phyloP scores from a whole-genome alignment of 1,139 yeast species.

The Diutina rugosa region DNA sequence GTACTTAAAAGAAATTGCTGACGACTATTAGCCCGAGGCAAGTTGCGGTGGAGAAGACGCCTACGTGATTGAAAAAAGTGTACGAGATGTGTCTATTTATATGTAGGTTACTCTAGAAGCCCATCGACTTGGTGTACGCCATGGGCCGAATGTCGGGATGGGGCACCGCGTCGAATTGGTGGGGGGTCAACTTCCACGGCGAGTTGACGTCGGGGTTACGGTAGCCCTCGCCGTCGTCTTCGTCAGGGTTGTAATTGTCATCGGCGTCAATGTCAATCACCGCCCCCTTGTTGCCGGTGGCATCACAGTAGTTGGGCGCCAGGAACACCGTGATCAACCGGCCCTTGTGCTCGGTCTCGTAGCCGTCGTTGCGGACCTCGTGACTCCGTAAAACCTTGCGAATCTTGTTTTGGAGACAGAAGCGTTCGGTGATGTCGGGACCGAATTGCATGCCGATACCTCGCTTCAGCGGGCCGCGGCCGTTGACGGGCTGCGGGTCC shows the following conservation, averaged over 20 bases:
- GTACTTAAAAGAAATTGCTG: too few species aligned
- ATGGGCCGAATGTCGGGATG: conserved; percentile 92
- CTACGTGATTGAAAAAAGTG: too few species aligned
- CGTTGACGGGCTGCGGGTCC: conserved; percentile 74
- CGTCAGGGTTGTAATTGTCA: conserved; percentile 14
- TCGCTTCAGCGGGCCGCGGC: conserved; percentile 81
- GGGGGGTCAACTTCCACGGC: conserved; percentile 38
- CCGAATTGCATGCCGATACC: conserved; percentile 97
- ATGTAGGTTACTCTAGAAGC: conserved; percentile 14
- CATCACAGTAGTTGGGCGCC: conserved; percentile 96
- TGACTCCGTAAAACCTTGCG: conserved; percentile 85
- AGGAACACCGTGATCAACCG: conserved; percentile 82
- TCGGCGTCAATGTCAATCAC: conserved; percentile 50
- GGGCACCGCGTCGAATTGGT: conserved; percentile 65
- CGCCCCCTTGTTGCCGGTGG: conserved; percentile 85
- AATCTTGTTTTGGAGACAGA: conserved; percentile 59
- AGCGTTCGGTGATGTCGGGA: conserved; percentile 78
- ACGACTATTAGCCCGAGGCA: too few species aligned
- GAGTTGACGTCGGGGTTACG: conserved; percentile 30
- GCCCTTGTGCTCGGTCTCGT: conserved; percentile 78
- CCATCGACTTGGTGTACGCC: conserved; percentile 76
- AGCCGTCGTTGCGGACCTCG: conserved; percentile 89
- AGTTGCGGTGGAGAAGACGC: too few species aligned
- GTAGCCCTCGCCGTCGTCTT: conserved; percentile 39
- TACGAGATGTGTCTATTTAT: background rate